Base-by-base conservation (phyloP, 768 basidiomycete species). In the Boletus rufocinnamomeus region DNA sequence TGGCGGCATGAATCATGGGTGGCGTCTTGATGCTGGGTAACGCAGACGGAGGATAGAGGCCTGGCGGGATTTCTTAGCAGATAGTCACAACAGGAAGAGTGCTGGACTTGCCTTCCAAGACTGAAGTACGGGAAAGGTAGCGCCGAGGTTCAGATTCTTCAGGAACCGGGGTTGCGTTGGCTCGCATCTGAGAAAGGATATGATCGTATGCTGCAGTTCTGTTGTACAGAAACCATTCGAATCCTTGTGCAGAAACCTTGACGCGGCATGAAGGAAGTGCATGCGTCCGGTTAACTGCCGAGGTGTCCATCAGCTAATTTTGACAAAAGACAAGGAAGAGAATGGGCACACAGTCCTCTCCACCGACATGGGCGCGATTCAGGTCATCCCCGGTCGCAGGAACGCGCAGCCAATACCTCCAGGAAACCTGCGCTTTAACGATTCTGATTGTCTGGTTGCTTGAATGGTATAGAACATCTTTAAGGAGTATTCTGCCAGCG, bases 151-250 rank as follows among this genome's bases (percentile, higher is more conserved):
- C 78, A 44, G 75, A 58, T 28, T 49, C 59, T n/a, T 59, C 64
- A 4, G 66, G 35, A 52, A 40, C 35, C 6, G 60, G 35, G 0
- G 60, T 51, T 17, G 57, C 43, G 35, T 69, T 77, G 23, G 71
- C 74, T 58, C 83, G 82, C 81, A 95, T 85, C 67, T 89, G 84
- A 13, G 88, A 81, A 21, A 96, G 75, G 52, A 98, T 94, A 53
- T 84, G 81, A 68, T 98, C 94, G 73, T 89, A 98, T 4, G 93
- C 87, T 4, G 91, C 84, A 4, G 93, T 95, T 49, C 86, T 80
- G 74, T 98, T 98, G 74, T 92, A 97, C 43, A 98, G 66, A 71
- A 93, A 93, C 88, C 92, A 95, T 71, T 98, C 95, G 45, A 95
- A 79, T 19, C 96, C 96, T 64, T 95, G 85, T 4, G 91, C 65